phyloP scores from a whole-genome alignment of 164 flowering plant species.

The Aristolochia contorta region DNA sequence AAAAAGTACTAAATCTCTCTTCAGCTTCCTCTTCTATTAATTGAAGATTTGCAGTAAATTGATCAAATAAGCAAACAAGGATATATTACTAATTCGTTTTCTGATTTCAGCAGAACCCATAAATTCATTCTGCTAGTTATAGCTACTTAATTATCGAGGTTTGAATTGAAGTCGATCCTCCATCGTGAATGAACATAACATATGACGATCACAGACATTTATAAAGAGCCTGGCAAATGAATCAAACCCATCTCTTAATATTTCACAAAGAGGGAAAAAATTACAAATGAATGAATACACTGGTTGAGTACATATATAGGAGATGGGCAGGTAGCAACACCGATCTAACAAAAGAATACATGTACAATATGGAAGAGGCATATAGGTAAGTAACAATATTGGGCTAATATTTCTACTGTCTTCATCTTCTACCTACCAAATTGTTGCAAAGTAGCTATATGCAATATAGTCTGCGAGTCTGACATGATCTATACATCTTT shows the following conservation, averaged over 20 bases:
- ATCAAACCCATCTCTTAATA: neutral
- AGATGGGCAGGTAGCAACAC: slow-evolving; percentile 5
- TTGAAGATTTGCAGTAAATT: too few species aligned
- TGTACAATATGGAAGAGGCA: slow-evolving; percentile 14
- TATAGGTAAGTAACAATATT: neutral
- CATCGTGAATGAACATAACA: too few species aligned
- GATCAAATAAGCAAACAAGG: too few species aligned
- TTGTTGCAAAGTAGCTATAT: slow-evolving; percentile 2
- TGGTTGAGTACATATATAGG: slow-evolving; percentile 2
- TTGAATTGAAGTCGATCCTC: too few species aligned
- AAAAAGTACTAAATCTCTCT: too few species aligned
- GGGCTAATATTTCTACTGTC: neutral
- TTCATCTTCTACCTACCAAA: neutral
- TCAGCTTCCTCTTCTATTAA: too few species aligned
- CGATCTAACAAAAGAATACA: slow-evolving; percentile 14
- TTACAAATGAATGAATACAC: neutral
- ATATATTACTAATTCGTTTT: too few species aligned
- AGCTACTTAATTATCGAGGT: too few species aligned
- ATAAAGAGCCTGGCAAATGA: neutral
- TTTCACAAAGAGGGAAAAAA: neutral
- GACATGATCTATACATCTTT: slow-evolving; percentile 13
- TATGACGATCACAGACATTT: too few species aligned
- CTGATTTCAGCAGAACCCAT: too few species aligned
- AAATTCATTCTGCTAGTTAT: too few species aligned
- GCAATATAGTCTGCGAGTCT: slow-evolving; percentile 4